A percentile compares a stretch with the other conserved stretches of the same genome.
These are phyloP conservation scores for Tanacetum coccineum DNA, from an alignment of 129 eudicot species.

Conservation along the genomic window DNA sequence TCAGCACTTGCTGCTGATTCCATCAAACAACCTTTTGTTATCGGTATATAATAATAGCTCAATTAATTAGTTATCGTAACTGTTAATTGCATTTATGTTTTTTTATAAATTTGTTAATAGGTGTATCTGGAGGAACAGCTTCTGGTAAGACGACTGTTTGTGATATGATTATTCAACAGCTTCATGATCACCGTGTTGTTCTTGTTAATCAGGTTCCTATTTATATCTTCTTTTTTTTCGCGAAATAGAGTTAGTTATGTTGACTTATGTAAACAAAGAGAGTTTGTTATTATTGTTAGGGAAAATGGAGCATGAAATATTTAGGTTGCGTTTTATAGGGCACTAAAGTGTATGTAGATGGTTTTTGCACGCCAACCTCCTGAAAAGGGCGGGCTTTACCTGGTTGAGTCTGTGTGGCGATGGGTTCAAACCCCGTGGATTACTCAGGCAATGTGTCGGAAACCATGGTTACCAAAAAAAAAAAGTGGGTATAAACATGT, in stretches of 20 bases:
- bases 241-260: conserved; percentile 21
- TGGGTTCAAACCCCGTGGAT: too few species aligned
- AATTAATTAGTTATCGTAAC: not conserved
- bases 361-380: too few species aligned
- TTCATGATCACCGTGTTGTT: conserved; percentile 97
- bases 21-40: conserved; percentile 83
- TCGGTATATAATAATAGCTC: conserved; percentile 40
- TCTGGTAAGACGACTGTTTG: conserved; percentile 98
- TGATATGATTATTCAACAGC: conserved; percentile 98
- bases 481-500: too few species aligned
- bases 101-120: conserved; percentile 24
- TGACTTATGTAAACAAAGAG: not conserved
- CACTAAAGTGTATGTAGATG: too few species aligned
- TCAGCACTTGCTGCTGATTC: conserved; percentile 37
- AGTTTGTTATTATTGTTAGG: not conserved
- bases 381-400: too few species aligned
- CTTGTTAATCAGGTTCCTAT: conserved; percentile 84
- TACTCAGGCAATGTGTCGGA: too few species aligned
- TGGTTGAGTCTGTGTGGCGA: too few species aligned
- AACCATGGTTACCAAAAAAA: too few species aligned
- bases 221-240: too few species aligned
- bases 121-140: conserved; percentile 98
- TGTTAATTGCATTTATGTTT: too few species aligned
- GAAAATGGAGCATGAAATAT: too few species aligned
- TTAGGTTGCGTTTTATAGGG: too few species aligned